phyloP scores from a whole-genome alignment of 768 basidiomycete genomes.

The Dictyophora rubrovolvata region DNA sequence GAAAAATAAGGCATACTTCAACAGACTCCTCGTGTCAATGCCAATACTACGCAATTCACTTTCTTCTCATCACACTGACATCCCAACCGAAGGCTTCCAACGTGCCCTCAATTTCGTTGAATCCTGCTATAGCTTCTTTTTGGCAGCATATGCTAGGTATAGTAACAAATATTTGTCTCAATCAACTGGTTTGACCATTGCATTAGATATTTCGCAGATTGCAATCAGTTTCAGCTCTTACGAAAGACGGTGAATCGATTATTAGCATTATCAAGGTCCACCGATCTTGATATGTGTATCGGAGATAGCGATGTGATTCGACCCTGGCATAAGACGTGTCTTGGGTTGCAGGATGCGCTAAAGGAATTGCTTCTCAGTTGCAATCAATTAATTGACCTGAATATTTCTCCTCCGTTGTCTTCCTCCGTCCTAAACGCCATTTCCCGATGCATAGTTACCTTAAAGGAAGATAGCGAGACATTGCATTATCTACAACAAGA shows the following conservation, averaged over 20 bases:
- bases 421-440: background rate
- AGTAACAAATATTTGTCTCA: constrained; percentile 14
- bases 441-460: background rate
- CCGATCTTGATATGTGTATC: background rate
- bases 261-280: background rate
- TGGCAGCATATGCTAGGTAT: constrained; percentile 54
- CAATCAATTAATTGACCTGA: background rate
- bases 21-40: constrained; percentile 52
- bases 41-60: constrained; percentile 55
- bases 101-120: constrained; percentile 71
- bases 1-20: constrained; percentile 53
- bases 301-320: background rate
- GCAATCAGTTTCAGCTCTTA: background rate
- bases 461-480: background rate
- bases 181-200: background rate
- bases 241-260: background rate
- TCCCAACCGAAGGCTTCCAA: constrained; percentile 80
- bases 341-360: background rate
- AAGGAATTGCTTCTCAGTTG: constrained; percentile 1
- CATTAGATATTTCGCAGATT: constrained; percentile 1
- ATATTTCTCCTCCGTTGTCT: background rate
- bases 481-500: background rate
- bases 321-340: background rate
- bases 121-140: constrained; percentile 46
- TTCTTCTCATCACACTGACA: constrained; percentile 64